These are phyloP conservation scores for Boletus subparvulus DNA, from an alignment of 768 basidiomycete genomes.

Conservation along the genomic window DNA sequence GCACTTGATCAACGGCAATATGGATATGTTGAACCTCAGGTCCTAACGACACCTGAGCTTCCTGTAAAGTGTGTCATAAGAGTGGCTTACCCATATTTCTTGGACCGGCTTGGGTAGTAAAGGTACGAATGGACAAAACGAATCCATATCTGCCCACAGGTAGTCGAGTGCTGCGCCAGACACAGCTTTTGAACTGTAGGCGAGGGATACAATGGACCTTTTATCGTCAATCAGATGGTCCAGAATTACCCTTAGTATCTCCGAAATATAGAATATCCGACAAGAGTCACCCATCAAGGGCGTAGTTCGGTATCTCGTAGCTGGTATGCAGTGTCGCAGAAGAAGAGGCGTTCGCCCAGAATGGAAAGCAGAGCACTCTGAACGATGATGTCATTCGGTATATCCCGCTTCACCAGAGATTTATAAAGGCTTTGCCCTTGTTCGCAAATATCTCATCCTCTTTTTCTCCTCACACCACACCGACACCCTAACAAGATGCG, in stretches of 20 bases:
- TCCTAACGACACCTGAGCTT: conserved; percentile 2
- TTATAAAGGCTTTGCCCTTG: no score
- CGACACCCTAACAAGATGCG: no score
- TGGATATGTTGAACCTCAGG: conserved; percentile 1
- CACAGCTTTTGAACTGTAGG: conserved; percentile 11
- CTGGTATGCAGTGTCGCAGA: not conserved
- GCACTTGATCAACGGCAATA: conserved; percentile 7
- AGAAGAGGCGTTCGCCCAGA: no score
- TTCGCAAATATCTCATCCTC: no score
- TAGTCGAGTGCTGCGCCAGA: conserved; percentile 14
- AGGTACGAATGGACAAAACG: conserved; percentile 16
- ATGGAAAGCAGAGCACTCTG: no score
- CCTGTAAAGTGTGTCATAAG: not conserved
- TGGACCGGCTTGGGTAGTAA: conserved; percentile 10
- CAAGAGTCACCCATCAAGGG: conserved; percentile 1
- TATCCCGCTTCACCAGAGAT: no score
- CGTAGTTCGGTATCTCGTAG: not conserved
- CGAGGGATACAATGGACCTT: conserved; percentile 6
- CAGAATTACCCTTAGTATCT: conserved; percentile 16
- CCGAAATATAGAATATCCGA: conserved; percentile 11
- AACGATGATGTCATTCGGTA: no score
- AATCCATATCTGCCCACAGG: conserved; percentile 20
- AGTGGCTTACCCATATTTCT: conserved; percentile 11
- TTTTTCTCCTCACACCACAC: no score
- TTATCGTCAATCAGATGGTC: conserved; percentile 12